Evolutionary conservation across 371 early-diverging fungal genomes (phyloP).

Genomic region (Batkoa obscura): DNA sequence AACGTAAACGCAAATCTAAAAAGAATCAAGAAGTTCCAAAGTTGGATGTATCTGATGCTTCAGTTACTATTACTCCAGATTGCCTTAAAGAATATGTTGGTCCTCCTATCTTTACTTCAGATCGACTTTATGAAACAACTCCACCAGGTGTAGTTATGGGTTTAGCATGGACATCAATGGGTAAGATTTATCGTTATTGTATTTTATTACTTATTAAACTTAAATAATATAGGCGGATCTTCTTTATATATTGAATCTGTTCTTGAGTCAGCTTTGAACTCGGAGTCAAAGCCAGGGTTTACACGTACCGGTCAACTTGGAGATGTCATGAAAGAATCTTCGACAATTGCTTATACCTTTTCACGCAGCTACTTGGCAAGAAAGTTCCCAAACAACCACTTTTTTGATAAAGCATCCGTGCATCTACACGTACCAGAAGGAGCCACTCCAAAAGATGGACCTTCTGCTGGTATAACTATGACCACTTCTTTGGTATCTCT

Average conservation of each 20-base stretch:
- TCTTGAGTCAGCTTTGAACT: slow-evolving; percentile 45
- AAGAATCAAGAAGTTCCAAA: neutral
- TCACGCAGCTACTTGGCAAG: slow-evolving; percentile 58
- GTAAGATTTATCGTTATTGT: slow-evolving; percentile 14
- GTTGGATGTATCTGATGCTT: slow-evolving; percentile 25
- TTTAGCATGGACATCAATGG: slow-evolving; percentile 88
- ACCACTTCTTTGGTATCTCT: slow-evolving; percentile 79
- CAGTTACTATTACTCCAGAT: slow-evolving; percentile 32
- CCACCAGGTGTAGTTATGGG: slow-evolving; percentile 93
- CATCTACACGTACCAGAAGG: slow-evolving; percentile 97
- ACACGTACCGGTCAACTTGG: slow-evolving; percentile 86
- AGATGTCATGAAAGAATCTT: slow-evolving; percentile 97
- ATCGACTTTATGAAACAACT: slow-evolving; percentile 74
- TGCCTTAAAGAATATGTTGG: slow-evolving; percentile 86
- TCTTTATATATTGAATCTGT: slow-evolving; percentile 89
- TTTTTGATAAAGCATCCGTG: slow-evolving; percentile 73
- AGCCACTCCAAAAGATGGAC: slow-evolving; percentile 95
- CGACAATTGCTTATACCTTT: slow-evolving; percentile 85
- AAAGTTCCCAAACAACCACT: slow-evolving; percentile 58
- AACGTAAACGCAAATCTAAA: neutral
- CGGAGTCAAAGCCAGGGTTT: slow-evolving; percentile 44
- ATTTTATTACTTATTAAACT: neutral
- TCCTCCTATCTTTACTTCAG: slow-evolving; percentile 67
- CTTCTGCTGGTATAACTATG: slow-evolving; percentile 93
- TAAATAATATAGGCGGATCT: slow-evolving; percentile 50